A percentile compares a stretch with the other conserved stretches of the same genome.
Conservation (phyloP, 768 basidiomycete genomes). For the Pholiota microspora region DNA sequence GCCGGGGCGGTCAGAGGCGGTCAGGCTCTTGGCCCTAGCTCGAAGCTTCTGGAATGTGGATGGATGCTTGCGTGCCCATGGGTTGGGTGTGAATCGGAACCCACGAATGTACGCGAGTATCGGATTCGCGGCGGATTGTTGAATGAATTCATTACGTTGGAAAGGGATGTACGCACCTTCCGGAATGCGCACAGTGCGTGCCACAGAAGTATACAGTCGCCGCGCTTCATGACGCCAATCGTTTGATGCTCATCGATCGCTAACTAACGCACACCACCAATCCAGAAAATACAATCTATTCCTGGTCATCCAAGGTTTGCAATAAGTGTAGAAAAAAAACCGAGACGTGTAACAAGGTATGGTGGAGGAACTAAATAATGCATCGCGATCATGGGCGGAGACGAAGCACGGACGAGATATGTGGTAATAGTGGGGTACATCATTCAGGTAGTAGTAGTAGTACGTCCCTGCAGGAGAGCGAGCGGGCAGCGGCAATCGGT, state of each 20-base stretch:
- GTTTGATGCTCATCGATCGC: no score
- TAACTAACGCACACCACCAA: not conserved
- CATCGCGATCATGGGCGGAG: not conserved
- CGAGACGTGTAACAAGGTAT: not conserved
- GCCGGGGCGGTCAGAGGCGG: no score
- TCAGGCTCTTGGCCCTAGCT: not conserved
- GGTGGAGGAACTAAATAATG: constrained; percentile 6
- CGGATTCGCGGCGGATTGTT: not conserved
- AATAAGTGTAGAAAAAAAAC: not conserved
- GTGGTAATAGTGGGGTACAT: constrained; percentile 9
- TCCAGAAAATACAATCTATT: constrained; percentile 8
- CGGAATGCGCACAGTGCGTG: no score
- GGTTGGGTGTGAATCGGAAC: not conserved
- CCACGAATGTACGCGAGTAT: not conserved
- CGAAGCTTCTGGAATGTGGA: not conserved
- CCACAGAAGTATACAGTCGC: no score
- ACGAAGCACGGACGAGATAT: constrained; percentile 7
- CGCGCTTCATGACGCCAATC: no score
- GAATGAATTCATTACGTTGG: not conserved
- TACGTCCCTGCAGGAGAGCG: not conserved
- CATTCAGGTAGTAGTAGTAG: not conserved
- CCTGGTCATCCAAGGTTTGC: constrained; percentile 7
- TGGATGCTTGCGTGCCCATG: not conserved
- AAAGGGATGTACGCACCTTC: not conserved
- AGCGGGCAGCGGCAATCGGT: not conserved